phyloP scores from a whole-genome alignment of 1,139 yeast genomes.

The Suhomyces chickasaworum region DNA sequence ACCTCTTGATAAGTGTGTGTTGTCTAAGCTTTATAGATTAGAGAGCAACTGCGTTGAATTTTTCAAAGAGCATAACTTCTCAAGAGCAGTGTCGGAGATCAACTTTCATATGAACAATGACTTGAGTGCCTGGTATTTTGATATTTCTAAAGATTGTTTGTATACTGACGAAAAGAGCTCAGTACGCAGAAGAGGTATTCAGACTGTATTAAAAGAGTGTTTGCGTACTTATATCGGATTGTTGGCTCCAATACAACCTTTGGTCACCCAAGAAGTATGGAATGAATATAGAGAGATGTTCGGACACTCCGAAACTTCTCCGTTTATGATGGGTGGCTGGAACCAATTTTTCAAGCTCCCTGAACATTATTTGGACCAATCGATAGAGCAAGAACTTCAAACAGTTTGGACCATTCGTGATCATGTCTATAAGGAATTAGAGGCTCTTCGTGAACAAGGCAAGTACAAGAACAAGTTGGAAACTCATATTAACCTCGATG shows the following conservation, averaged over 20 bases:
- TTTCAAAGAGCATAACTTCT: constrained; percentile 64
- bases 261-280: constrained; percentile 90
- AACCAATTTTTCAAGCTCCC: constrained; percentile 35
- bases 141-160: constrained; percentile 79
- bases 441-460: constrained; percentile 32
- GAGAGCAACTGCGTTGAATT: constrained; percentile 42
- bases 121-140: constrained; percentile 83
- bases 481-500: constrained; percentile 47
- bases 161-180: constrained; percentile 65
- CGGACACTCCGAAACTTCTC: constrained; percentile 42
- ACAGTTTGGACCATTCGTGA: constrained; percentile 51
- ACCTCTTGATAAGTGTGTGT: constrained; percentile 64
- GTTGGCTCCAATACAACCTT: constrained; percentile 80
- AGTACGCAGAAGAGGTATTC: constrained; percentile 61
- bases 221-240: constrained; percentile 63
- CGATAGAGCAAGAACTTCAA: constrained; percentile 43
- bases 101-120: constrained; percentile 74
- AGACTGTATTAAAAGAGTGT: constrained; percentile 67
- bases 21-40: constrained; percentile 57
- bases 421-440: constrained; percentile 46
- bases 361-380: constrained; percentile 23
- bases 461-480: constrained; percentile 67
- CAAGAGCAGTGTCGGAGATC: constrained; percentile 62
- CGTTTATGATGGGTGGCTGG: constrained; percentile 52
- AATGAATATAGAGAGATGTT: constrained; percentile 45